Conservation (phyloP, 139 green algal species). For the Tetraselmis striata region DNA sequence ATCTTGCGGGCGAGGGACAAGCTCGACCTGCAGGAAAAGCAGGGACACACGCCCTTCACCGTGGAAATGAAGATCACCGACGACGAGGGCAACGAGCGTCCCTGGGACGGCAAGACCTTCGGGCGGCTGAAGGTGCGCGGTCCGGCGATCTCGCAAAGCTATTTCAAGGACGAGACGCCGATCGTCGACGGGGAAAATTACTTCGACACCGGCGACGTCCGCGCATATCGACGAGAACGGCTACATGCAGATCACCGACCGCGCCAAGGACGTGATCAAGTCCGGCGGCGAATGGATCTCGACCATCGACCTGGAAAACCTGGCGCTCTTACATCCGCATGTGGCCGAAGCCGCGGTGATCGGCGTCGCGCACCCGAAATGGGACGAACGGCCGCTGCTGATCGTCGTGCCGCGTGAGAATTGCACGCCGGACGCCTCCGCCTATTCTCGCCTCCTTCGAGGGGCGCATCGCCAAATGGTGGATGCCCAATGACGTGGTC, state of each 20-base stretch:
- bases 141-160: constrained; percentile 38
- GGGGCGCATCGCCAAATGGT: constrained; percentile 29
- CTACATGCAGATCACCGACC: constrained; percentile 63
- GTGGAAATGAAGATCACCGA: constrained; percentile 62
- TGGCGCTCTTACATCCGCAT: constrained; percentile 33
- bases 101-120: constrained; percentile 34
- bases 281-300: constrained; percentile 65
- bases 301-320: constrained; percentile 54
- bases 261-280: constrained; percentile 85
- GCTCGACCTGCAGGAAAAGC: too few relatives aligned
- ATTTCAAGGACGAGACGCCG: constrained; percentile 32
- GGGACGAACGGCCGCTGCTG: constrained; percentile 71
- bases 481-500: constrained; percentile 60
- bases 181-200: constrained; percentile 33
- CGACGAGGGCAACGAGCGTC: constrained; percentile 37
- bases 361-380: constrained; percentile 57
- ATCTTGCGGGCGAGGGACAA: not conserved
- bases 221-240: constrained; percentile 59
- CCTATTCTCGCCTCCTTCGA: too few relatives aligned
- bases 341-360: constrained; percentile 70
- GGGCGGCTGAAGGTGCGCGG: constrained; percentile 50
- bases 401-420: constrained; percentile 58
- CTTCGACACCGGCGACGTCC: constrained; percentile 75
- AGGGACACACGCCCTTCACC: constrained; percentile 51
- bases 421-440: too few relatives aligned